Conservation (phyloP, 371 early-diverging fungal species). For the Choanephora cucurbitarum region DNA sequence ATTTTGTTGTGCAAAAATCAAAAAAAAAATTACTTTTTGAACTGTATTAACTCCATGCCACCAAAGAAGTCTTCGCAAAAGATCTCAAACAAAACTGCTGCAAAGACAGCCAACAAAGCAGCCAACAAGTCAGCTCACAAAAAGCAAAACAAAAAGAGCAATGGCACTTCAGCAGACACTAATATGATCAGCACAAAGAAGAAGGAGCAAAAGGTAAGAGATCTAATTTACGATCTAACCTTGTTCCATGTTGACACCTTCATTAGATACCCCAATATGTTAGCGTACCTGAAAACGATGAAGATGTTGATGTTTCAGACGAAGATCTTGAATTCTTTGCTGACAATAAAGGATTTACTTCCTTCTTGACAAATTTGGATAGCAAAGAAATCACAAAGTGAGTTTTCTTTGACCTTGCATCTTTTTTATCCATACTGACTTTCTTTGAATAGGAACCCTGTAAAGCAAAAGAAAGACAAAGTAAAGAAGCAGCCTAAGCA, state of each 20-base stretch:
- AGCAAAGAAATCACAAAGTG: conserved; percentile 47
- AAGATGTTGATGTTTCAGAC: conserved; percentile 57
- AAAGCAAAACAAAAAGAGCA: background rate
- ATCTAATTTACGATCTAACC: background rate
- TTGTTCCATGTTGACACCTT: background rate
- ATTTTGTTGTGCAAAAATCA: conserved; percentile 5
- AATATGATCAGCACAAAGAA: background rate
- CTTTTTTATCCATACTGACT: background rate
- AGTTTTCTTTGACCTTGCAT: too few relatives aligned
- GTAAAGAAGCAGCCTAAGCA: conserved; percentile 3
- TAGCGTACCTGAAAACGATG: conserved; percentile 26
- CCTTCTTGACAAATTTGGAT: conserved; percentile 50
- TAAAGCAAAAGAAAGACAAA: conserved; percentile 22
- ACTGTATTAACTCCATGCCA: conserved; percentile 1
- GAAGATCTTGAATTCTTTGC: conserved; percentile 62
- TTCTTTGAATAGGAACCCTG: conserved; percentile 16
- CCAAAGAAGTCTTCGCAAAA: background rate
- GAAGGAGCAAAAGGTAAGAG: conserved; percentile 3
- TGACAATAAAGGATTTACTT: conserved; percentile 42
- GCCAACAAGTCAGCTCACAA: background rate
- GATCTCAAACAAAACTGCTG: background rate
- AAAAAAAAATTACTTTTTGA: background rate
- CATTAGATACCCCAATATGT: conserved; percentile 25
- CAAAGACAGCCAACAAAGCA: background rate
- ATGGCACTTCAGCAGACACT: background rate